Conservation (phyloP, 164 flowering plant species). For the grape (Vitis vinifera) region ASM3070453v1 NC_081811.1:31628501-31629000, state of each 20-base stretch:
- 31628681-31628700: slow-evolving; percentile 84
- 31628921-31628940: no score
- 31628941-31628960: no score
- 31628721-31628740: slow-evolving; percentile 74
- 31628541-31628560: background rate
- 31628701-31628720: slow-evolving; percentile 82
- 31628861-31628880: background rate
- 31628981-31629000: no score
- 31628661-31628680: slow-evolving; percentile 93
- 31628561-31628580: no score
- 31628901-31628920: no score
- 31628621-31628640: slow-evolving; percentile 78
- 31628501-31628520: no score
- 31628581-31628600: slow-evolving; percentile 2
- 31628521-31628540: no score
- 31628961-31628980: no score
- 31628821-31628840: background rate
- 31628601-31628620: slow-evolving; percentile 14
- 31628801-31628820: background rate
- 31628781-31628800: background rate
- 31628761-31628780: background rate
- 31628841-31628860: background rate
- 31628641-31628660: slow-evolving; percentile 92
- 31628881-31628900: background rate
- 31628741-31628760: slow-evolving; percentile 49